phyloP scores from a whole-genome alignment of 2,329 filamentous ascomycete species.

The Hypoxylon sp. region DNA sequence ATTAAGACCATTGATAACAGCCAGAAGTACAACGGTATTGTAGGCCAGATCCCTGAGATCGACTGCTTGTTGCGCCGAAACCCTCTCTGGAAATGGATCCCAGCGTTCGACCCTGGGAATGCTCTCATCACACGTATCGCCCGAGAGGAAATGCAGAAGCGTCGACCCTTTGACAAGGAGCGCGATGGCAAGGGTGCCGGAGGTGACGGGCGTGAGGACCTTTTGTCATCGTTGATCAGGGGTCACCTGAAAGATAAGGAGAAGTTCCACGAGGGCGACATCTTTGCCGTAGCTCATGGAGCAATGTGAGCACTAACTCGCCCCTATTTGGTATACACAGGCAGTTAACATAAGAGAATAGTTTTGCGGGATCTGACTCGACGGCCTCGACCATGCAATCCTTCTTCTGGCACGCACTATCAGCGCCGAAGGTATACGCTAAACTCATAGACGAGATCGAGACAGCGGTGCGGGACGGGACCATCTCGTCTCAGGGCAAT shows the following conservation, averaged over 20 bases:
- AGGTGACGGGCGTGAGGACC: slow-evolving; percentile 64
- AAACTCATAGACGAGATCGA: slow-evolving; percentile 62
- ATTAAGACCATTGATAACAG: slow-evolving; percentile 68
- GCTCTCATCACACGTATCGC: slow-evolving; percentile 68
- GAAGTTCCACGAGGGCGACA: slow-evolving; percentile 65
- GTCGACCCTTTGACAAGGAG: slow-evolving; percentile 63
- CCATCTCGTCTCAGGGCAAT: slow-evolving; percentile 59
- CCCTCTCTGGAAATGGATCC: slow-evolving; percentile 60
- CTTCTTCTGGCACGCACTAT: slow-evolving; percentile 67
- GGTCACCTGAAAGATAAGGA: slow-evolving; percentile 66
- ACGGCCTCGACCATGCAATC: slow-evolving; percentile 72
- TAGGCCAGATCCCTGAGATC: slow-evolving; percentile 66
- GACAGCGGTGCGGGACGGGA: slow-evolving; percentile 56
- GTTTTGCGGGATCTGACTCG: slow-evolving; percentile 73
- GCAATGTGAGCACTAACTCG: slow-evolving; percentile 63
- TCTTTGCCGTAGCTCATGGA: slow-evolving; percentile 70
- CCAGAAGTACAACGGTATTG: slow-evolving; percentile 67
- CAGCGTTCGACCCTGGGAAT: slow-evolving; percentile 61
- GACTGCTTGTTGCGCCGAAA: slow-evolving; percentile 65
- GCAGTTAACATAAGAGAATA: slow-evolving; percentile 46
- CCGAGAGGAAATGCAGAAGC: slow-evolving; percentile 63
- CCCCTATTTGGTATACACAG: background rate
- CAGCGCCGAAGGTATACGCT: slow-evolving; percentile 60
- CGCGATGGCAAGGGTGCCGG: slow-evolving; percentile 58
- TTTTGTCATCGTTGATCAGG: slow-evolving; percentile 66